Evolutionary conservation across 140 eudicot species (phyloP).

Genomic region (Erigeron philadelphicus): DNA sequence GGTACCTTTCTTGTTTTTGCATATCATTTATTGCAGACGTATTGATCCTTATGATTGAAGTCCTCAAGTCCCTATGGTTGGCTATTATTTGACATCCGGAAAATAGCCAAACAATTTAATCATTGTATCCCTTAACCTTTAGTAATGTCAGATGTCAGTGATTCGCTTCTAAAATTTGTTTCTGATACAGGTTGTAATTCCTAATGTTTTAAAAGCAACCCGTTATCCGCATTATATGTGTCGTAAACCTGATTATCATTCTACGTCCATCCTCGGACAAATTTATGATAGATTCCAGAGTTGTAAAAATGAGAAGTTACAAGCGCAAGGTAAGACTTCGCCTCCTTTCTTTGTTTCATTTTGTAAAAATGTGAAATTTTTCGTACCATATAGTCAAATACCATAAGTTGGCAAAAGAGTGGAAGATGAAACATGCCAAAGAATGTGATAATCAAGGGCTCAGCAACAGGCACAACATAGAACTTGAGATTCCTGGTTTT

Average conservation of each 20-base stretch:
- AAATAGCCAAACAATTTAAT: neutral
- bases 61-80: neutral
- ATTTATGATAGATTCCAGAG: conserved; percentile 37
- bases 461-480: no score
- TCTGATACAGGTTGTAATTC: conserved; percentile 48
- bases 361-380: no score
- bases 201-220: conserved; percentile 35
- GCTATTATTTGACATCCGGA: neutral
- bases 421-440: no score
- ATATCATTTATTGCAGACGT: neutral
- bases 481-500: no score
- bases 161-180: neutral
- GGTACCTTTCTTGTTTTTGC: neutral
- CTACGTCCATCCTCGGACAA: conserved; percentile 56
- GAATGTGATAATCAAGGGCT: no score
- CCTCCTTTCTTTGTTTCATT: neutral
- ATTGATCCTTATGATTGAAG: neutral
- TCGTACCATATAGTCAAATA: no score
- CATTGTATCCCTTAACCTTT: neutral
- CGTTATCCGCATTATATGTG: conserved; percentile 61
- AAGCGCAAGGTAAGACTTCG: conserved; percentile 20
- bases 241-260: conserved; percentile 25
- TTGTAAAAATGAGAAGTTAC: conserved; percentile 20
- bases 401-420: neutral
- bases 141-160: neutral